Conservation (phyloP, 169 alveolate species). For the Theileria sp. region DNA sequence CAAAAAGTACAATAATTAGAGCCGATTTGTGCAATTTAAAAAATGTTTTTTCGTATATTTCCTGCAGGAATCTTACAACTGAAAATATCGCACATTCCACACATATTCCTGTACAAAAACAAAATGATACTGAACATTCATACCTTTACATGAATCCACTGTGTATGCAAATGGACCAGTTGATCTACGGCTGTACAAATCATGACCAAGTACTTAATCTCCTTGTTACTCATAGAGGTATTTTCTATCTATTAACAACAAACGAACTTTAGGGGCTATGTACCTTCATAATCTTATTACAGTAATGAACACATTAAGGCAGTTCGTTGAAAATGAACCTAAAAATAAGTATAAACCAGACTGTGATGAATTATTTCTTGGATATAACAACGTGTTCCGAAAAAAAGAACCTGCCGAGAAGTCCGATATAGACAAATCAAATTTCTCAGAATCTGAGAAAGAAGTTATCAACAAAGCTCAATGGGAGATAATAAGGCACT, state of each 20-base stretch:
- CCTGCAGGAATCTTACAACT: neutral
- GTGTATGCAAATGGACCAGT: conserved; percentile 75
- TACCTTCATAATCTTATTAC: conserved; percentile 75
- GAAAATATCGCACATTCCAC: conserved; percentile 18
- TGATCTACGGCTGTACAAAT: conserved; percentile 61
- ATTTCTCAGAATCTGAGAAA: conserved; percentile 22
- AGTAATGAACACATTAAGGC: conserved; percentile 69
- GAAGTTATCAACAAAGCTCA: conserved; percentile 34
- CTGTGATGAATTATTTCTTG: conserved; percentile 47
- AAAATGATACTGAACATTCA: conserved; percentile 6
- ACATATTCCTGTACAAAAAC: neutral
- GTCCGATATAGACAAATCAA: neutral
- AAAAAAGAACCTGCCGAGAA: neutral
- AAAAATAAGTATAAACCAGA: conserved; percentile 38
- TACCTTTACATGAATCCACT: conserved; percentile 63
- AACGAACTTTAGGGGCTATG: conserved; percentile 59
- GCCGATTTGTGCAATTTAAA: neutral
- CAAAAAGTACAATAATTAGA: conserved; percentile 14
- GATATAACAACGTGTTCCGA: conserved; percentile 34
- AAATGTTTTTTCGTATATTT: neutral
- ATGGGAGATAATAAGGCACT: conserved; percentile 42
- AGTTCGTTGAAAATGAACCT: conserved; percentile 61
- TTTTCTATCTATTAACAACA: too few relatives aligned
- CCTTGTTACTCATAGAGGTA: conserved; percentile 75
- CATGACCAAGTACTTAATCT: conserved; percentile 69